A percentile compares a stretch with the other conserved stretches of the same genome.
phyloP scores from a whole-genome alignment of 148 eudicot genomes.

The Gaultheria prostrata region DNA sequence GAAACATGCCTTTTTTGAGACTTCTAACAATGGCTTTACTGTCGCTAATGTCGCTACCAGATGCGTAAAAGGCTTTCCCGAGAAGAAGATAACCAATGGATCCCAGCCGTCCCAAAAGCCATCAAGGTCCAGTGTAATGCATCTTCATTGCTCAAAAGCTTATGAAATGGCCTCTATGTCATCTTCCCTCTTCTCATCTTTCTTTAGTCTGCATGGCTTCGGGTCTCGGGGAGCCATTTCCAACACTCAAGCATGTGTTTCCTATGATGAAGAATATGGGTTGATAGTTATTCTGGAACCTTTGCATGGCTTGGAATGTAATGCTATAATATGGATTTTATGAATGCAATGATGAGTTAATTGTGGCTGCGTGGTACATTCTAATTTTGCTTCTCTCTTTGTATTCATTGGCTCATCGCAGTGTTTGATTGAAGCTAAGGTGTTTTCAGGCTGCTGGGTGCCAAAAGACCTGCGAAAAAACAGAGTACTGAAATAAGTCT shows the following conservation, averaged over 20 bases:
- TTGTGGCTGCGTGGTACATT: no score
- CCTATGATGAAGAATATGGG: not conserved
- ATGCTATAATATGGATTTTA: no score
- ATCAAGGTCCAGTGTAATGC: not conserved
- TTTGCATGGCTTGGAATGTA: no score
- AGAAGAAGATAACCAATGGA: constrained; percentile 40
- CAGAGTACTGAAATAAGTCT: no score
- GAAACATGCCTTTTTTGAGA: constrained; percentile 39
- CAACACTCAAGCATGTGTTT: constrained; percentile 1
- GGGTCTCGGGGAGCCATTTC: not conserved
- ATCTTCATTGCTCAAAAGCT: constrained; percentile 40
- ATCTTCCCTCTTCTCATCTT: constrained; percentile 14
- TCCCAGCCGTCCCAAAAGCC: not conserved
- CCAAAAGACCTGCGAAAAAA: no score
- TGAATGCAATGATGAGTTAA: no score
- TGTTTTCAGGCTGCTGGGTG: no score
- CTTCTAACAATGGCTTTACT: constrained; percentile 38
- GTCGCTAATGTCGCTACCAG: constrained; percentile 31
- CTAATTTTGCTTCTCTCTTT: no score
- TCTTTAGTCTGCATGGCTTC: constrained; percentile 8
- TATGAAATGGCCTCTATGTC: constrained; percentile 17
- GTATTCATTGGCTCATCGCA: no score
- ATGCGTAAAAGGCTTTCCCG: constrained; percentile 33
- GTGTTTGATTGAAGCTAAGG: no score
- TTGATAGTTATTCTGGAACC: no score